Conservation (phyloP, 2,329 filamentous ascomycete species). For the Hypomyces rosellus region DNA sequence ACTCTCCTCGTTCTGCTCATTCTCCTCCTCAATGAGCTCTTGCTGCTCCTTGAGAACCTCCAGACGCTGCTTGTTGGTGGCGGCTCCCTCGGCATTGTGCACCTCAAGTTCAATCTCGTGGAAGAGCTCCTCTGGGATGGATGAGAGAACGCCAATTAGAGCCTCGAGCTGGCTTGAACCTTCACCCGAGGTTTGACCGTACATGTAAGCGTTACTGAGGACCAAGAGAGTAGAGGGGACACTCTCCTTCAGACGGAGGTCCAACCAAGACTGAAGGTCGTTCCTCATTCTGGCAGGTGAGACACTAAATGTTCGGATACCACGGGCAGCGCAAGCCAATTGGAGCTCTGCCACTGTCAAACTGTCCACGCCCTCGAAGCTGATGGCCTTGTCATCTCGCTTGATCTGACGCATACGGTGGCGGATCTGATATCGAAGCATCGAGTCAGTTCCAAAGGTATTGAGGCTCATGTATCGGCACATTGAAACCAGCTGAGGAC, state of each 20-base stretch:
- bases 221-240: constrained; percentile 96
- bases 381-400: constrained; percentile 91
- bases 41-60: constrained; percentile 98
- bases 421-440: constrained; percentile 94
- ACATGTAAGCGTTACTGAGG: constrained; percentile 96
- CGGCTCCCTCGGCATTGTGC: constrained; percentile 90
- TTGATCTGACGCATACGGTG: constrained; percentile 99
- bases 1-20: constrained; percentile 79
- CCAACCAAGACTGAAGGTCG: constrained; percentile 89
- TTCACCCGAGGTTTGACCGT: constrained; percentile 82
- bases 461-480: constrained; percentile 98
- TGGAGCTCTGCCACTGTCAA: constrained; percentile 92
- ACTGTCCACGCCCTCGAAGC: constrained; percentile 86
- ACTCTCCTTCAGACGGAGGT: constrained; percentile 84
- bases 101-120: constrained; percentile 99
- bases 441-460: constrained; percentile 93
- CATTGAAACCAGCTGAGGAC: constrained; percentile 93
- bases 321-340: constrained; percentile 83
- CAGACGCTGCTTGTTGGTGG: constrained; percentile 97
- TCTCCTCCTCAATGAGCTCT: constrained; percentile 95
- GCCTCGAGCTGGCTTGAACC: constrained; percentile 88
- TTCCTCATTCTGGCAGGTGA: constrained; percentile 82
- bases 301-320: constrained; percentile 86
- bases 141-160: constrained; percentile 83
- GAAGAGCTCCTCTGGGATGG: constrained; percentile 96